Conservation (phyloP, 257 asterid species). For the Phtheirospermum japonicum region DNA sequence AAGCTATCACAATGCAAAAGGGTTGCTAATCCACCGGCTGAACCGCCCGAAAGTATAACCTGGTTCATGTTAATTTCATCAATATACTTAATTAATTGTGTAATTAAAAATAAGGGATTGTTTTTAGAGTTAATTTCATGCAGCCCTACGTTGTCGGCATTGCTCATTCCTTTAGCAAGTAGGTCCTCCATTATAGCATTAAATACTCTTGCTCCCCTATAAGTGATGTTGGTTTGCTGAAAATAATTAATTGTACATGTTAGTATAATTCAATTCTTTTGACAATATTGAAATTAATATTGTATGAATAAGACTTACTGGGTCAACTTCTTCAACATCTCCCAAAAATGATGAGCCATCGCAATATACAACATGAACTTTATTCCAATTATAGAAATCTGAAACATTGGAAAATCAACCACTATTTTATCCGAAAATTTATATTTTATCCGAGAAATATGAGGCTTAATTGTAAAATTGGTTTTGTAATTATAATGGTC, state of each 20-base stretch:
- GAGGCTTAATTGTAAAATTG: not conserved
- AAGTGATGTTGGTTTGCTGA: constrained; percentile 23
- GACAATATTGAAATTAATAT: not conserved
- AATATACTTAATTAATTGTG: not conserved
- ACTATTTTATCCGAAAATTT: too few species aligned
- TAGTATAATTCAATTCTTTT: not conserved
- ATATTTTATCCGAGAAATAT: not conserved
- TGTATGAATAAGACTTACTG: constrained; percentile 10
- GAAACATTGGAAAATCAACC: not conserved
- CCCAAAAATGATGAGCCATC: constrained; percentile 30
- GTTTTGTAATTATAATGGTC: too few species aligned
- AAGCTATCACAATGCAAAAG: constrained; percentile 38
- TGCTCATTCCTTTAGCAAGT: constrained; percentile 33
- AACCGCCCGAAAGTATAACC: constrained; percentile 37
- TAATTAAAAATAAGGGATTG: too few species aligned
- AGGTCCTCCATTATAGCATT: constrained; percentile 30
- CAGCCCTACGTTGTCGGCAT: constrained; percentile 26
- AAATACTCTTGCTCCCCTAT: constrained; percentile 34
- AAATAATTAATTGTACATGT: too few species aligned
- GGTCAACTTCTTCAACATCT: constrained; percentile 18
- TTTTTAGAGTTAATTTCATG: not conserved
- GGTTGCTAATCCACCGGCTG: constrained; percentile 39
- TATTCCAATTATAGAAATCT: constrained; percentile 30
- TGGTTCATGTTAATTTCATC: not conserved
- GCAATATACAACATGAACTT: constrained; percentile 18